Percentiles rank a stretch among this genome's conserved stretches.
These are phyloP conservation scores for Fusarium poae DNA, from an alignment of 2,329 filamentous ascomycete species.

Conservation along the genomic window DNA sequence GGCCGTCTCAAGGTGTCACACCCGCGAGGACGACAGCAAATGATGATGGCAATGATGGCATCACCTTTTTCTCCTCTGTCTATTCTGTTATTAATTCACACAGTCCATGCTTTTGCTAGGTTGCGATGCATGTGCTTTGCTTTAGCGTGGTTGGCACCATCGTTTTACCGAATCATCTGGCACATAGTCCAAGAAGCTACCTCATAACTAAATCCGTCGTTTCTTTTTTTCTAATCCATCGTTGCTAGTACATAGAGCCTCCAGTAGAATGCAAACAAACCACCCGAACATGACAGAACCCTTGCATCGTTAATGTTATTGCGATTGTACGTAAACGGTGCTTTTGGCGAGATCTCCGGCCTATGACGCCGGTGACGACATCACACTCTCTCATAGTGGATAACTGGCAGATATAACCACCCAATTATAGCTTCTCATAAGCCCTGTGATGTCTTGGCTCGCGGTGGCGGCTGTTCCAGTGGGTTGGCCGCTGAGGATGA, in stretches of 20 bases:
- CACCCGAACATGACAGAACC: conserved; percentile 13
- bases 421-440: conserved; percentile 24
- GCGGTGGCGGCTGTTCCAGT: conserved; percentile 35
- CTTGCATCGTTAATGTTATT: conserved; percentile 15
- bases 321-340: conserved; percentile 22
- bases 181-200: conserved; percentile 13
- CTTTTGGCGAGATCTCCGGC: conserved; percentile 40
- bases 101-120: conserved; percentile 23
- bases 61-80: conserved; percentile 12
- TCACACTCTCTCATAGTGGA: conserved; percentile 37
- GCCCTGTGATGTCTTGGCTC: conserved; percentile 28
- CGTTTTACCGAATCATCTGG: conserved; percentile 18
- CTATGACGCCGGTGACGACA: conserved; percentile 51
- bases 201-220: conserved; percentile 24
- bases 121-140: conserved; percentile 24
- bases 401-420: not conserved
- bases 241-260: not conserved
- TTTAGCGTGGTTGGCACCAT: conserved; percentile 38
- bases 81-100: conserved; percentile 1
- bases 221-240: conserved; percentile 13
- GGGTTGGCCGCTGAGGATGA: conserved; percentile 34
- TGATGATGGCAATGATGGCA: conserved; percentile 38
- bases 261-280: conserved; percentile 5
- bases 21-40: conserved; percentile 17
- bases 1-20: conserved; percentile 25